Conservation (phyloP, 306 rosid species). For the Geum urbanum region DNA sequence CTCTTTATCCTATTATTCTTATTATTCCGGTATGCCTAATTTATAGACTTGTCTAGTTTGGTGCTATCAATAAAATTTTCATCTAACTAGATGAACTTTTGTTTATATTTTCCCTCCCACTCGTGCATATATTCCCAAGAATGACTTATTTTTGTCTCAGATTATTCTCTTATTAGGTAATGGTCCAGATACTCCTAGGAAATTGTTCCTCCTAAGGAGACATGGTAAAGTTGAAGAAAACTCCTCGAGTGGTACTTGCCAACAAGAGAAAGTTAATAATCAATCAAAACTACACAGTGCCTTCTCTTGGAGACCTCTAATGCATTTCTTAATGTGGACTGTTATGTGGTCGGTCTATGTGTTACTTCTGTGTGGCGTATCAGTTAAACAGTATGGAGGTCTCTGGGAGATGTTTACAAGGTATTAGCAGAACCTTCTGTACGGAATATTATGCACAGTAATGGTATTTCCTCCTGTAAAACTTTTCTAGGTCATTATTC, state of each 20-base stretch:
- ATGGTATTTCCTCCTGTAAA: not conserved
- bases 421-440: slow-evolving; percentile 35
- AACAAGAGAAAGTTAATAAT: slow-evolving; percentile 37
- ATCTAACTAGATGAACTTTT: not conserved
- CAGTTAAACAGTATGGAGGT: slow-evolving; percentile 66
- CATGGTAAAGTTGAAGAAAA: slow-evolving; percentile 34
- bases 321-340: slow-evolving; percentile 53
- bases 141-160: slow-evolving; percentile 39
- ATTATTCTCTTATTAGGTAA: slow-evolving; percentile 67
- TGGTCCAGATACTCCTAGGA: slow-evolving; percentile 86
- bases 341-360: slow-evolving; percentile 68
- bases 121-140: slow-evolving; percentile 5
- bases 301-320: slow-evolving; percentile 63
- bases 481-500: slow-evolving; percentile 3
- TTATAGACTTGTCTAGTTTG: slow-evolving; percentile 16
- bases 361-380: slow-evolving; percentile 62
- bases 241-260: slow-evolving; percentile 33
- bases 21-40: slow-evolving; percentile 66
- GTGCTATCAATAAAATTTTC: not conserved
- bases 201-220: slow-evolving; percentile 44
- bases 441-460: slow-evolving; percentile 5
- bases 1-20: slow-evolving; percentile 77
- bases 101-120: not conserved
- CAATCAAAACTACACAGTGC: slow-evolving; percentile 26
- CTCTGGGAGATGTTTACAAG: slow-evolving; percentile 82